Evolutionary conservation across 192 early-diverging fungal genomes (phyloP), one percentile per base, ranked within the genome.

Genomic region (Podila horticola): DNA sequence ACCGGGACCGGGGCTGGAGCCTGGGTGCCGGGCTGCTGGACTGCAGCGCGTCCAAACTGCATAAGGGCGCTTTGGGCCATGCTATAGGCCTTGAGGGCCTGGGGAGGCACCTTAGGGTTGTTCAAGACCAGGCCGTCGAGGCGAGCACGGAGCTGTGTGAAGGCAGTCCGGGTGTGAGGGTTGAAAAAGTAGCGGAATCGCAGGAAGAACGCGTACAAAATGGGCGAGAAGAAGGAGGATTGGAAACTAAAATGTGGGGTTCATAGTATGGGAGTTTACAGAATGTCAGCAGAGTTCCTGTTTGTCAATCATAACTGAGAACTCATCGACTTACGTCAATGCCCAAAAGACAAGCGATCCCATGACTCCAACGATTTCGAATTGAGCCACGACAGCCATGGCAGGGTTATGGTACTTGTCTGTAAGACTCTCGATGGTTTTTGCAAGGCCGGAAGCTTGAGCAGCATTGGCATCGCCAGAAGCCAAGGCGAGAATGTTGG

Each of bases 121-220:
- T 84, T 87, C 20, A 87, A 34, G 31, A 85, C 57, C 29, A 76
- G 29, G 33, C 66, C 74, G 65, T 90, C 89, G 19, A 87, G 61
- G 24, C 82, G 69, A 24, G 67, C 66, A 24, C 69, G 70, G 30
- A 86, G 74, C 57, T 86, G 62, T 24, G 69, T 33, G 60, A 90
- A 88, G 0, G 86, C 83, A 55, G 73, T 64, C 31, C 83, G 81
- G 20, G 87, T 88, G 62, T 87, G 87, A 22, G 86, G 81, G 29
- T 87, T 90, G 69, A 93, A 86, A 77, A 90, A 84, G 74, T 89
- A 93, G 38, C 94, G 82, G 85, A 94, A 92, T 38, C 89, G 86
- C 71, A 95, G 82, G 84, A 94, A 94, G 74, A 92, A 89, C 57
- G 81, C 83, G 74, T 89, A 94, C 26, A 94, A 58, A 24, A 95